Evolutionary conservation across 495 filamentous ascomycete species (phyloP).

Genomic region (Aspergillus nanangensis): DNA sequence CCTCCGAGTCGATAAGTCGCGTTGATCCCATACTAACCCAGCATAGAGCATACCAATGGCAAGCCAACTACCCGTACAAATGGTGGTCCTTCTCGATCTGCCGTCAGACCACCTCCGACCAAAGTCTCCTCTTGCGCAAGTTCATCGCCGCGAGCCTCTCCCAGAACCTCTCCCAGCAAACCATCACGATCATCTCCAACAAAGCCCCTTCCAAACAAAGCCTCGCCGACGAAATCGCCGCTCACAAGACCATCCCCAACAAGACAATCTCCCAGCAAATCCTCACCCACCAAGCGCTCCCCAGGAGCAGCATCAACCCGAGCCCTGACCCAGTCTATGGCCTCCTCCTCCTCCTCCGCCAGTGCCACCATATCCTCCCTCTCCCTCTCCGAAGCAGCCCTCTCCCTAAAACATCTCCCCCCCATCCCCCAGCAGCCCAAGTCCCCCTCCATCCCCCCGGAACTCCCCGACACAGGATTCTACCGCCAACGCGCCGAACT

Average conservation of each 20-base stretch:
- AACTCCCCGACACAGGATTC: constrained; percentile 32
- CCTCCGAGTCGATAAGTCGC: not conserved
- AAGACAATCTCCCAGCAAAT: not conserved
- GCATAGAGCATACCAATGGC: not conserved
- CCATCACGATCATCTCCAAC: no score
- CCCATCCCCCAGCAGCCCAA: constrained; percentile 5
- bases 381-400: not conserved
- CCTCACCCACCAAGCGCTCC: not conserved
- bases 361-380: not conserved
- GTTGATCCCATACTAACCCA: not conserved
- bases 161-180: no score
- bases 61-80: not conserved
- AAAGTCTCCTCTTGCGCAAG: no score
- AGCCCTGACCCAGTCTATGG: not conserved
- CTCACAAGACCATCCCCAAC: not conserved
- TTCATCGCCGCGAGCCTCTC: no score
- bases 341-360: not conserved
- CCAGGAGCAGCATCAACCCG: not conserved
- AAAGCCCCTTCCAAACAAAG: not conserved
- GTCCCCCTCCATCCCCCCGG: constrained; percentile 15
- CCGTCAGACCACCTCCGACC: no score
- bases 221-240: not conserved
- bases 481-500: constrained; percentile 27
- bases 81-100: not conserved
- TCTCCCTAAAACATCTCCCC: constrained; percentile 1